These are phyloP conservation scores for Nigrograna mackinnonii DNA, from an alignment of 2,329 filamentous ascomycete species.

Conservation along the genomic window DNA sequence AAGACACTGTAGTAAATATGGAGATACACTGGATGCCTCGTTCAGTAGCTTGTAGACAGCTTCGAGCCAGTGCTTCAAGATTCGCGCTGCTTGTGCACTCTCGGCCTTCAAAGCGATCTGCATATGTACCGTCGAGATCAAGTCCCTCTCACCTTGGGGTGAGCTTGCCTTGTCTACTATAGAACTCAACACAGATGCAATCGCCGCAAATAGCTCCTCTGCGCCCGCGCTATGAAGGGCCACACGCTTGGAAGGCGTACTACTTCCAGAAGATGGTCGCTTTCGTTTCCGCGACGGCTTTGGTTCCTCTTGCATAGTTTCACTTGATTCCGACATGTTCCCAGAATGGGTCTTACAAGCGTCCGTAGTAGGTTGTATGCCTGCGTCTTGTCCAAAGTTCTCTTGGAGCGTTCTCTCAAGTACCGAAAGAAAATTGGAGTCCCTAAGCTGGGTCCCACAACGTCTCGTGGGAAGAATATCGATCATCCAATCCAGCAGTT, in stretches of 20 bases:
- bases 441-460: conserved; percentile 71
- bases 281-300: conserved; percentile 40
- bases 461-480: conserved; percentile 69
- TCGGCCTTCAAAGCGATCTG: conserved; percentile 38
- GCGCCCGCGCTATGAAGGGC: conserved; percentile 13
- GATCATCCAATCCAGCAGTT: conserved; percentile 64
- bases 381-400: conserved; percentile 24
- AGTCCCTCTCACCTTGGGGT: conserved; percentile 17
- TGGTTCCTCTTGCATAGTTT: conserved; percentile 23
- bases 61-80: conserved; percentile 39
- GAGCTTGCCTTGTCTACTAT: conserved; percentile 20
- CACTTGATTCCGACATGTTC: conserved; percentile 30
- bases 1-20: conserved; percentile 1
- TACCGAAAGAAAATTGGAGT: conserved; percentile 68
- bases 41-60: conserved; percentile 21
- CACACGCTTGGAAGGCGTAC: conserved; percentile 17
- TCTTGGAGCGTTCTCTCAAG: conserved; percentile 70
- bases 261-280: conserved; percentile 22
- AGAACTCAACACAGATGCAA: conserved; percentile 16
- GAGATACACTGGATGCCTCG: background rate
- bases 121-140: conserved; percentile 36
- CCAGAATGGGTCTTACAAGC: conserved; percentile 13
- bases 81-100: conserved; percentile 37
- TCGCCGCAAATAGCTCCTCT: conserved; percentile 22
- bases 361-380: conserved; percentile 3